phyloP scores from a whole-genome alignment of 2,329 filamentous ascomycete genomes.

The Epichloe glyceriae region DNA sequence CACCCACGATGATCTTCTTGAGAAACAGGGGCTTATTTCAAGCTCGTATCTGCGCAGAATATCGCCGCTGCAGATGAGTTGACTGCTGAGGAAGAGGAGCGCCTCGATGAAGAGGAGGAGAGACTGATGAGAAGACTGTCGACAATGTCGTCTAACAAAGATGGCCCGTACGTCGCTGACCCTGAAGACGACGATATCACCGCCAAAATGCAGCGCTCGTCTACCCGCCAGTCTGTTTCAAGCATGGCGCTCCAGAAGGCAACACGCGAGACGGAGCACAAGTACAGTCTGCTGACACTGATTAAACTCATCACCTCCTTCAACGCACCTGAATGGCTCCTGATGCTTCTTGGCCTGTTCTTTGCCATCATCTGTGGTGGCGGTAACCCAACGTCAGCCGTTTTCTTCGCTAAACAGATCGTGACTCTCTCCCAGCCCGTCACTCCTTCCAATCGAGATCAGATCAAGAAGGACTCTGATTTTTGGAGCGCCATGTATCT shows the following conservation, averaged over 20 bases:
- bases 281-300: slow-evolving; percentile 62
- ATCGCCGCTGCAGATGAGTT: slow-evolving; percentile 51
- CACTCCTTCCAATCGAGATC: slow-evolving; percentile 33
- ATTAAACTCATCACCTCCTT: slow-evolving; percentile 70
- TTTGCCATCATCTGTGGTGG: slow-evolving; percentile 68
- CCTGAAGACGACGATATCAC: slow-evolving; percentile 46
- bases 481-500: slow-evolving; percentile 88
- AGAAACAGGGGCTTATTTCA: slow-evolving; percentile 61
- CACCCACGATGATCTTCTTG: slow-evolving; percentile 67
- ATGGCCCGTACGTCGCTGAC: slow-evolving; percentile 33
- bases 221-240: slow-evolving; percentile 49
- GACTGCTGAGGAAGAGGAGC: slow-evolving; percentile 36
- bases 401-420: slow-evolving; percentile 87
- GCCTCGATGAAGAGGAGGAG: slow-evolving; percentile 36
- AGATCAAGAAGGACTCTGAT: slow-evolving; percentile 56
- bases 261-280: slow-evolving; percentile 32
- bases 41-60: slow-evolving; percentile 77
- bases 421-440: slow-evolving; percentile 47
- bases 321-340: slow-evolving; percentile 57
- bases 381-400: slow-evolving; percentile 54
- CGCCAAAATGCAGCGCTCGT: slow-evolving; percentile 41
- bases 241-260: slow-evolving; percentile 54
- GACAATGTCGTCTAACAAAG: slow-evolving; percentile 25
- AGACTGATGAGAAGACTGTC: slow-evolving; percentile 31
- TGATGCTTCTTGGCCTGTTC: slow-evolving; percentile 61